These are phyloP conservation scores for Suillus paluster DNA, from an alignment of 768 basidiomycete species.

Conservation along the genomic window DNA sequence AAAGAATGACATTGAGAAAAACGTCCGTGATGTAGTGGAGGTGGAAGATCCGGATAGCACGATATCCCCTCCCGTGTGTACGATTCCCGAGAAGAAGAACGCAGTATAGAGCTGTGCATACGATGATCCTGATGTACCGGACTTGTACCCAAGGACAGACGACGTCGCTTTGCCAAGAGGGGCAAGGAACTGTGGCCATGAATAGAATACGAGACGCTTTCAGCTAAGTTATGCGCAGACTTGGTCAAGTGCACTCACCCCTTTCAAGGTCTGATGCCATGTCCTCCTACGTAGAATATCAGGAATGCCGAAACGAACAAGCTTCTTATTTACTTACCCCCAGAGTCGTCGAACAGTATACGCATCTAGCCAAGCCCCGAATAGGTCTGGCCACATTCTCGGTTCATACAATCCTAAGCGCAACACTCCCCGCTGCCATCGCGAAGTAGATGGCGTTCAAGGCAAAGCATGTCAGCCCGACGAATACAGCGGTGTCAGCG, in stretches of 20 bases:
- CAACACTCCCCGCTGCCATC: constrained; percentile 7
- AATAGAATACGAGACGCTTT: not conserved
- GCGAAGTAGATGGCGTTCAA: constrained; percentile 6
- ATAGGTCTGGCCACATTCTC: constrained; percentile 41
- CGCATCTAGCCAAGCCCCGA: constrained; percentile 36
- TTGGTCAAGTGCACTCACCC: constrained; percentile 26
- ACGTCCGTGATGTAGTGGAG: constrained; percentile 10
- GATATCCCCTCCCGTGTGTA: constrained; percentile 40
- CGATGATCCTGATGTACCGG: constrained; percentile 28
- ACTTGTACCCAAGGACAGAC: constrained; percentile 24
- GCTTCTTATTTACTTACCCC: constrained; percentile 36
- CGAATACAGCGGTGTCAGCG: not conserved
- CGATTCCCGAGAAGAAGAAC: constrained; percentile 39
- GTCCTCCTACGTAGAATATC: constrained; percentile 24
- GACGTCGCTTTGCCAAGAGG: constrained; percentile 32
- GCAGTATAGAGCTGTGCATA: constrained; percentile 40
- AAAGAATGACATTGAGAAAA: constrained; percentile 30
- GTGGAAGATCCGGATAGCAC: constrained; percentile 18
- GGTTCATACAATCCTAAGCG: constrained; percentile 6
- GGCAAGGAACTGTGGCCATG: constrained; percentile 26
- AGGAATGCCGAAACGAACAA: not conserved
- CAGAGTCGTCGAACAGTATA: constrained; percentile 45
- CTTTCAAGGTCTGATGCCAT: constrained; percentile 44
- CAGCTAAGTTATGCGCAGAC: not conserved
- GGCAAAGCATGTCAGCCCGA: not conserved